Percentiles rank a stretch among this genome's conserved stretches.
phyloP scores from a whole-genome alignment of 108 stramenopile genomes.

The Chaetoceros muelleri region DNA sequence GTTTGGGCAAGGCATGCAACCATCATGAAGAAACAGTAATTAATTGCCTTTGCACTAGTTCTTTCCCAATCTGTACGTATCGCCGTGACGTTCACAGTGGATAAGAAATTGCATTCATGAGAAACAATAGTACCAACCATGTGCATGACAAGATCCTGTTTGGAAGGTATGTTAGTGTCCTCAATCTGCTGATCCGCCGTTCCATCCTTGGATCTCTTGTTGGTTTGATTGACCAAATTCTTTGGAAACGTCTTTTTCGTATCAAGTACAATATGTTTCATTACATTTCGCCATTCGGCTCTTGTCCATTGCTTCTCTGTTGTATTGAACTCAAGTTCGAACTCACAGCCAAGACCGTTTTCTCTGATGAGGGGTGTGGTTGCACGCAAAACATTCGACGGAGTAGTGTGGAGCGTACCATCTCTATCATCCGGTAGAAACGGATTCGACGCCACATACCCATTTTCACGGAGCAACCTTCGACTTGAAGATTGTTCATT shows the following conservation, averaged over 20 bases:
- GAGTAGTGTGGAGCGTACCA: constrained; percentile 28
- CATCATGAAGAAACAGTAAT: constrained; percentile 88
- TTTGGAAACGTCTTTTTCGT: background rate
- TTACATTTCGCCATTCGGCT: constrained; percentile 48
- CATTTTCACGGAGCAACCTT: no score
- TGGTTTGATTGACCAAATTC: background rate
- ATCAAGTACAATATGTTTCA: constrained; percentile 16
- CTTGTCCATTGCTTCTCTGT: constrained; percentile 50
- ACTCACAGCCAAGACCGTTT: constrained; percentile 68
- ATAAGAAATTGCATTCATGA: constrained; percentile 51
- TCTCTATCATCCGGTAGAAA: constrained; percentile 53
- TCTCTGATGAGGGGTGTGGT: constrained; percentile 35
- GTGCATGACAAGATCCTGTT: constrained; percentile 54
- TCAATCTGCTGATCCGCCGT: background rate
- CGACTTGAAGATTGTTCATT: no score
- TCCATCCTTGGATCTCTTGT: background rate
- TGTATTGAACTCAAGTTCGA: constrained; percentile 62
- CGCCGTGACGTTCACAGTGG: constrained; percentile 69
- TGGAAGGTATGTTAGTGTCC: constrained; percentile 8
- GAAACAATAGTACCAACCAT: constrained; percentile 60
- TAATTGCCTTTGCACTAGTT: constrained; percentile 79
- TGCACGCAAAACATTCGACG: constrained; percentile 24
- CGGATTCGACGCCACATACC: constrained; percentile 45
- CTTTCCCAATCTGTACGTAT: constrained; percentile 79
- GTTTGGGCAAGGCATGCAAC: constrained; percentile 81